A percentile compares a stretch with the other conserved stretches of the same genome.
Conservation (phyloP, 768 basidiomycete species). For the Clathrus columnatus region DNA sequence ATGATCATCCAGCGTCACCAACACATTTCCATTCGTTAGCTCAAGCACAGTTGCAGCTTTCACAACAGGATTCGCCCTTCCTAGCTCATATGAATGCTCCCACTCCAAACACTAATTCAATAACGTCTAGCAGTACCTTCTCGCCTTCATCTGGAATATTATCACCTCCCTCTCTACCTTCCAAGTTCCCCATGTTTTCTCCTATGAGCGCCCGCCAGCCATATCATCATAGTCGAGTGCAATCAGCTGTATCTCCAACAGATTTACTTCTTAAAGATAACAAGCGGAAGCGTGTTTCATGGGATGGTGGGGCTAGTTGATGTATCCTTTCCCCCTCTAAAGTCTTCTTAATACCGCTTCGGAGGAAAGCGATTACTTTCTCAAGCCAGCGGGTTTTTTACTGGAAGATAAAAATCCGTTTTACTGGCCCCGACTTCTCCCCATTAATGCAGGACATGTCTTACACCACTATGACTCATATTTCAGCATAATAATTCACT, state of each 20-base stretch:
- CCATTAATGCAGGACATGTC: neutral
- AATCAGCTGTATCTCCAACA: conserved; percentile 45
- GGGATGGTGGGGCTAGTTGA: conserved; percentile 32
- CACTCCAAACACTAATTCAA: neutral
- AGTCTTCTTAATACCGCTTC: neutral
- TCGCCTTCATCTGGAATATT: neutral
- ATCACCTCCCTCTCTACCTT: conserved; percentile 21
- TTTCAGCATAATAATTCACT: neutral
- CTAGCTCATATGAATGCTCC: neutral
- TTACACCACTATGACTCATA: neutral
- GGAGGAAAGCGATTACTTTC: neutral
- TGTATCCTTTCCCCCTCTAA: neutral
- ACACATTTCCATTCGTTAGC: conserved; percentile 22
- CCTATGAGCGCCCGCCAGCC: conserved; percentile 12
- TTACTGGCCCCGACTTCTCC: neutral
- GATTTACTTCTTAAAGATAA: conserved; percentile 37
- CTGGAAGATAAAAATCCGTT: neutral
- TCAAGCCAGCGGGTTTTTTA: neutral
- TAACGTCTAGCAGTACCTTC: neutral
- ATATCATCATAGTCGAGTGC: conserved; percentile 37
- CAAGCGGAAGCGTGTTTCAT: conserved; percentile 50
- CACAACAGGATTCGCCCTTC: no score
- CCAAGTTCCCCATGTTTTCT: conserved; percentile 24
- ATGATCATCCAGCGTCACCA: neutral
- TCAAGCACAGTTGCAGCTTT: conserved; percentile 10